A percentile compares a stretch with the other conserved stretches of the same genome.
Evolutionary conservation across 2,329 filamentous ascomycete genomes (phyloP).

Genomic region (Cordyceps farinosa): DNA sequence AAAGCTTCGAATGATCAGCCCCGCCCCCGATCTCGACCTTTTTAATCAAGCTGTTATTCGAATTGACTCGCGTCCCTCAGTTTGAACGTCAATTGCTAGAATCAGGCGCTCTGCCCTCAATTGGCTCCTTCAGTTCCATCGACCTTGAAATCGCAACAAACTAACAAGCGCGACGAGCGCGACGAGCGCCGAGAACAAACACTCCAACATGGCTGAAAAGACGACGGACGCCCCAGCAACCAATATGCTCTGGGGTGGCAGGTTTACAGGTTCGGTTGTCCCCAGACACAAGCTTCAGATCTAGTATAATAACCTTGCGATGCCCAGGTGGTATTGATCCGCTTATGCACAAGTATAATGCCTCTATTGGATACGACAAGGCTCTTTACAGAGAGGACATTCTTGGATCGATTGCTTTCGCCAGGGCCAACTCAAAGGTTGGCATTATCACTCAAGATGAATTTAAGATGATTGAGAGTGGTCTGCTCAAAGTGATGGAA

Average conservation of each 20-base stretch:
- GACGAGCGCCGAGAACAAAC: constrained; percentile 6
- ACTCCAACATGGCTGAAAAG: constrained; percentile 24
- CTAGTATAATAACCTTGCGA: constrained; percentile 28
- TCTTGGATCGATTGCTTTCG: constrained; percentile 75
- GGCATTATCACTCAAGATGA: constrained; percentile 71
- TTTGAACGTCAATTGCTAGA: constrained; percentile 21
- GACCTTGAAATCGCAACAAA: constrained; percentile 20
- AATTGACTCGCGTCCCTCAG: constrained; percentile 22
- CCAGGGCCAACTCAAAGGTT: constrained; percentile 71
- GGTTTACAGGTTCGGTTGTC: constrained; percentile 45
- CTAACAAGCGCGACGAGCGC: constrained; percentile 13
- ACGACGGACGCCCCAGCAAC: constrained; percentile 29
- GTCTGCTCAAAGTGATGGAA: constrained; percentile 56
- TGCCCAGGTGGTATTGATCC: constrained; percentile 71
- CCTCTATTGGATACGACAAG: constrained; percentile 72
- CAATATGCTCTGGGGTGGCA: constrained; percentile 43
- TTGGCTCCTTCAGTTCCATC: constrained; percentile 22
- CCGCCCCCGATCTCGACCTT: constrained; percentile 20
- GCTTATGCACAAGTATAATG: constrained; percentile 83
- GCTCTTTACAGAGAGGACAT: constrained; percentile 79
- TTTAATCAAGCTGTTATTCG: constrained; percentile 9
- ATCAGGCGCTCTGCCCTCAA: constrained; percentile 19
- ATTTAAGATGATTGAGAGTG: constrained; percentile 70
- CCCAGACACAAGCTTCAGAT: constrained; percentile 25
- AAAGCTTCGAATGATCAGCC: constrained; percentile 20